These are phyloP conservation scores for Ustilago trichophora DNA, from an alignment of 1,284 basidiomycete species.

Conservation along the genomic window DNA sequence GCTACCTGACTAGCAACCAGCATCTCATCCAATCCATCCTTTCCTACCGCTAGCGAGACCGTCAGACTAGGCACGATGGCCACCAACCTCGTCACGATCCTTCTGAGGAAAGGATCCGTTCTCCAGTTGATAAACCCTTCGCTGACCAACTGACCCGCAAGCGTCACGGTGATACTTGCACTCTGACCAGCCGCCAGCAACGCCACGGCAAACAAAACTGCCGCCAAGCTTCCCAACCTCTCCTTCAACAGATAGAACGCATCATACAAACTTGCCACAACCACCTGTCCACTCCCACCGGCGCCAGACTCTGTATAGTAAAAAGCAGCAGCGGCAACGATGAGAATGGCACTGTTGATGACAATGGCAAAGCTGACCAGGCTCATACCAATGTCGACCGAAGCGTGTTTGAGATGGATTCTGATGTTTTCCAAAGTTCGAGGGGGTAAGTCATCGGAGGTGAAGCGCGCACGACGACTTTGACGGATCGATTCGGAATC, in stretches of 20 bases:
- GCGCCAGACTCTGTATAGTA: conserved; percentile 45
- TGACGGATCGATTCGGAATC: conserved; percentile 5
- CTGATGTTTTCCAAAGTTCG: conserved; percentile 41
- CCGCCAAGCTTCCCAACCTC: conserved; percentile 46
- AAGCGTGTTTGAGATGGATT: conserved; percentile 60
- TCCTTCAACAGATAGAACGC: conserved; percentile 57
- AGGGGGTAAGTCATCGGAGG: conserved; percentile 15
- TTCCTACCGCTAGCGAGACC: conserved; percentile 80
- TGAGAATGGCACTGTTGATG: conserved; percentile 80
- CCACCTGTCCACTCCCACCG: conserved; percentile 29
- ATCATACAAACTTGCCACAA: conserved; percentile 59
- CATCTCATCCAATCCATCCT: conserved; percentile 79
- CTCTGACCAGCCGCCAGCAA: conserved; percentile 81
- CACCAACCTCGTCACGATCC: conserved; percentile 82
- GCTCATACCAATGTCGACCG: conserved; percentile 64
- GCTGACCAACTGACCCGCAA: conserved; percentile 88
- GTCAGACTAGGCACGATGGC: conserved; percentile 86
- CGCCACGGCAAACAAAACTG: conserved; percentile 62
- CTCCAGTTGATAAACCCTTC: conserved; percentile 94
- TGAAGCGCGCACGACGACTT: background rate
- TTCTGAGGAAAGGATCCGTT: conserved; percentile 80
- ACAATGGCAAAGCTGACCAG: conserved; percentile 71
- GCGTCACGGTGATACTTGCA: conserved; percentile 88
- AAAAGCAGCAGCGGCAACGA: conserved; percentile 70
- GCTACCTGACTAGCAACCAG: conserved; percentile 89